phyloP scores from a whole-genome alignment of 208 protist genomes.

The Vickermania ingenoplastis region DNA sequence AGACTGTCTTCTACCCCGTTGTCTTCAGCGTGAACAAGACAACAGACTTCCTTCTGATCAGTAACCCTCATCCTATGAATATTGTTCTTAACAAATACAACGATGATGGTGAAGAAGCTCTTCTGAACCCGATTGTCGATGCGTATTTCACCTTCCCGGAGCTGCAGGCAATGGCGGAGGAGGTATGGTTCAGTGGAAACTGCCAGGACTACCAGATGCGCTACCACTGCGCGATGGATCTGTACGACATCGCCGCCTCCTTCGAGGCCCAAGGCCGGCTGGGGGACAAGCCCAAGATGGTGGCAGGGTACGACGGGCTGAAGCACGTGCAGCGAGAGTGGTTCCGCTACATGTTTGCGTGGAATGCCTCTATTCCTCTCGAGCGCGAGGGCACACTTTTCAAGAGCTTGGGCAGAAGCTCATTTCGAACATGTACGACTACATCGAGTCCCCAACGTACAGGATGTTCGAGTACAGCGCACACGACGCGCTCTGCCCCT shows the following conservation, averaged over 20 bases:
- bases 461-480: slow-evolving; percentile 60
- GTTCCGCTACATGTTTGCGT: slow-evolving; percentile 21
- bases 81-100: slow-evolving; percentile 17
- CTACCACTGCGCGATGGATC: slow-evolving; percentile 13
- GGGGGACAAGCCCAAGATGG: slow-evolving; percentile 13
- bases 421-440: slow-evolving; percentile 18
- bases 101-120: slow-evolving; percentile 1
- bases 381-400: slow-evolving; percentile 13
- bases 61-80: slow-evolving; percentile 19
- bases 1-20: slow-evolving; percentile 27
- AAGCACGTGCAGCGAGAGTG: slow-evolving; percentile 9
- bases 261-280: slow-evolving; percentile 22
- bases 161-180: slow-evolving; percentile 23
- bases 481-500: slow-evolving; percentile 35
- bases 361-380: slow-evolving; percentile 14
- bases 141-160: slow-evolving; percentile 28
- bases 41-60: slow-evolving; percentile 34
- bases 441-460: slow-evolving; percentile 7
- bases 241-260: slow-evolving; percentile 40
- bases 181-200: slow-evolving; percentile 20
- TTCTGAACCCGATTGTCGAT: slow-evolving; percentile 17
- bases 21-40: slow-evolving; percentile 25
- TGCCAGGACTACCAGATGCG: slow-evolving; percentile 25
- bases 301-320: slow-evolving; percentile 11
- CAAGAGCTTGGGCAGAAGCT: slow-evolving; percentile 22